phyloP scores from a whole-genome alignment of 148 eudicot genomes.

The Cornus kousa region DNA sequence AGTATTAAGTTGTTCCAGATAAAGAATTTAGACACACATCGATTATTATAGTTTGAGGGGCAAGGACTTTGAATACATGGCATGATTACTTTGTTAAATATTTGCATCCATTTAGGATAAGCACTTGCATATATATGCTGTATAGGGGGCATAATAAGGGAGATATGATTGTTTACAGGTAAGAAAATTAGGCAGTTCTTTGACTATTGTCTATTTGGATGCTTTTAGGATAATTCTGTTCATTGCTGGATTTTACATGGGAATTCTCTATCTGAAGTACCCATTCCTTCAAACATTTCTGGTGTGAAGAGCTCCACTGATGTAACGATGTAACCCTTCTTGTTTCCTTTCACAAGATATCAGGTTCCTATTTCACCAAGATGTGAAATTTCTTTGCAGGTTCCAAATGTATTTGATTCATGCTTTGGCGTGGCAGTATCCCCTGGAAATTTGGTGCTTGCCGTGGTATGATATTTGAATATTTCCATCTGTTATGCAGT shows the following conservation, averaged over 20 bases:
- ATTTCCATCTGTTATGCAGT: constrained; percentile 3
- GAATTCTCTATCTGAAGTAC: constrained; percentile 49
- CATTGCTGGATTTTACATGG: constrained; percentile 66
- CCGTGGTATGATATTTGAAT: constrained; percentile 57
- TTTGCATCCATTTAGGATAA: constrained; percentile 2
- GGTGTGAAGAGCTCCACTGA: constrained; percentile 57
- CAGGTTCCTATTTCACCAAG: constrained; percentile 7
- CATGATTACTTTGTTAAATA: background rate
- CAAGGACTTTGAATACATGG: background rate
- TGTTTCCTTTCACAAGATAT: background rate
- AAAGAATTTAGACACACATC: background rate
- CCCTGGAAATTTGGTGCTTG: constrained; percentile 81
- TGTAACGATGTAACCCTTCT: constrained; percentile 37
- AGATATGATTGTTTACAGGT: background rate
- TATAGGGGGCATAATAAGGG: background rate
- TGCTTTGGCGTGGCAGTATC: constrained; percentile 86
- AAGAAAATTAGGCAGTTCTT: background rate
- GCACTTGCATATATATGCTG: background rate
- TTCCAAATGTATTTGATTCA: constrained; percentile 65
- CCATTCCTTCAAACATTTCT: constrained; percentile 63
- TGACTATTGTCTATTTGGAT: background rate
- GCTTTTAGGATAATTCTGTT: constrained; percentile 64
- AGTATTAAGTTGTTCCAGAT: too few relatives aligned
- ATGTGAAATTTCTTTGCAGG: constrained; percentile 39
- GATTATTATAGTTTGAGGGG: background rate